Evolutionary conservation across 257 asterid species (phyloP).

Genomic region (Solanum chaucha): DNA sequence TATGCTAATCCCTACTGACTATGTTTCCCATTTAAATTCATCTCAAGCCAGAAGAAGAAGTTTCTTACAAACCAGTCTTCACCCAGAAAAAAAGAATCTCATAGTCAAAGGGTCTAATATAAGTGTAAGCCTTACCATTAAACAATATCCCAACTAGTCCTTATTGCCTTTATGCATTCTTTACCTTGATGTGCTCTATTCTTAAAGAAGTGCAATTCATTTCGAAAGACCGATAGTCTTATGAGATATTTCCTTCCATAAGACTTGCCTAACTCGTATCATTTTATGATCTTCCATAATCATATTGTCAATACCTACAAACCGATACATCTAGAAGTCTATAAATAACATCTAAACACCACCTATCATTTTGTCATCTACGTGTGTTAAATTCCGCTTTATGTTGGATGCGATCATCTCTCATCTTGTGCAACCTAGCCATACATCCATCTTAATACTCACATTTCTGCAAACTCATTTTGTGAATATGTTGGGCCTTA

Average conservation of each 20-base stretch:
- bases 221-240: neutral
- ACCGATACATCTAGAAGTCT: neutral
- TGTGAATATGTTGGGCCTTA: neutral
- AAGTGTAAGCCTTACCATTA: neutral
- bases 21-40: neutral
- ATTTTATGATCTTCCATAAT: neutral
- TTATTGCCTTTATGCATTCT: neutral
- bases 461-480: neutral
- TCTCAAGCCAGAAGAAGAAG: neutral
- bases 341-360: neutral
- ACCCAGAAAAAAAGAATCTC: neutral
- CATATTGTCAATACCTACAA: neutral
- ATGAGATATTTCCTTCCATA: neutral
- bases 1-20: neutral
- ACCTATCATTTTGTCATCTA: neutral
- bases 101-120: neutral
- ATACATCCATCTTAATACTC: neutral
- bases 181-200: neutral
- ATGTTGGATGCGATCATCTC: neutral
- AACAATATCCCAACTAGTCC: neutral
- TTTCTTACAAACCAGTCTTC: neutral
- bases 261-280: neutral
- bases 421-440: neutral
- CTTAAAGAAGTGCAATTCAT: neutral
- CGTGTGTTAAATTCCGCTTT: neutral